phyloP scores from a whole-genome alignment of 176 grass and related monocot genomes.

The Thinopyrum elongatum region DNA sequence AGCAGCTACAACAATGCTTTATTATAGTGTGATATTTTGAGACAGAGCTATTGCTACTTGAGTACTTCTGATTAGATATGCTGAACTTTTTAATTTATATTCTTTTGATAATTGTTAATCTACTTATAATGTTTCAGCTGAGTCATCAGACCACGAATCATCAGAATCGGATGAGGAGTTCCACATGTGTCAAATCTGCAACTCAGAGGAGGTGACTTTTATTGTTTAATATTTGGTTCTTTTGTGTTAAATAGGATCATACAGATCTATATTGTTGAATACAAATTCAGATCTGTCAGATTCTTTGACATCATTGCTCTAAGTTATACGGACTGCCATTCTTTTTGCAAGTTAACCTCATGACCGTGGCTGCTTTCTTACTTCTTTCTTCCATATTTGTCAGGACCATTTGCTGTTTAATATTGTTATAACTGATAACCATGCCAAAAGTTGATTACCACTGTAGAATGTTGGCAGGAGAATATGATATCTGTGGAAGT shows the following conservation, averaged over 20 bases:
- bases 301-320: conserved; percentile 8
- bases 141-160: conserved; percentile 84
- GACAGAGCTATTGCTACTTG: background rate
- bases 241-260: conserved; percentile 4
- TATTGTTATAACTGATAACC: conserved; percentile 11
- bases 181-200: conserved; percentile 96
- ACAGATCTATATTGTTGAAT: conserved; percentile 2
- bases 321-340: background rate
- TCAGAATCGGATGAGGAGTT: conserved; percentile 97
- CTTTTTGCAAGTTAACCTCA: background rate
- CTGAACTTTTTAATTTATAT: conserved; percentile 23
- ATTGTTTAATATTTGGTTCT: conserved; percentile 3
- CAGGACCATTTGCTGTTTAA: background rate
- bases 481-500: conserved; percentile 1
- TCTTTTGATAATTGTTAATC: conserved; percentile 1
- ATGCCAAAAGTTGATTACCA: background rate
- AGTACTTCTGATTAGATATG: conserved; percentile 3
- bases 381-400: conserved; percentile 9
- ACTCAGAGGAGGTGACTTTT: conserved; percentile 80
- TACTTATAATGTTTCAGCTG: conserved; percentile 64
- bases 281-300: conserved; percentile 18
- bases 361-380: background rate
- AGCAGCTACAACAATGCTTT: background rate
- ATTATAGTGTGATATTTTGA: conserved; percentile 18
- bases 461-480: conserved; percentile 15